Evolutionary conservation across 208 protist genomes (phyloP), one percentile per base, ranked within the genome.

Genomic region (Acanthamoeba royreba): DNA sequence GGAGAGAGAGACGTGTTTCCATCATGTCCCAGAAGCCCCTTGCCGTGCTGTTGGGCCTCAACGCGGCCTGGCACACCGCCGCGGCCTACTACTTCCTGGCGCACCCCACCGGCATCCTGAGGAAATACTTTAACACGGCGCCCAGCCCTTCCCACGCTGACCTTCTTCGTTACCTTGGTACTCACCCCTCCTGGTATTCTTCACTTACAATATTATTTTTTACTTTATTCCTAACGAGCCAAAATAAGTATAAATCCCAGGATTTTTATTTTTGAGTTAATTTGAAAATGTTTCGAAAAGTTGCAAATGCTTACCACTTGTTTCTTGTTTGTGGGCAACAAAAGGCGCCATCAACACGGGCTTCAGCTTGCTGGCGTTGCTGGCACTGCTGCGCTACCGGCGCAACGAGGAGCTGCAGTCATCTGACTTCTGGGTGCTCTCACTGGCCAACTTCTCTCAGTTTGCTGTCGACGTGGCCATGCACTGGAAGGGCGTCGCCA

Each of bases 361-460:
- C 15, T 49, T 61, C 43, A 58, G 45, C 45, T 58, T 87, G 77
- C 22, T 87, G 77, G 77, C 77, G 4, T 19, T 87, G 77, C 25
- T 87, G 45, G 42, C 77, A 1, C 47, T 87, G 1, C 13, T 55
- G 42, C 77, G 77, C 43, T 87, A 49, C 77, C n/a, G 42, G n/a
- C 25, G 25, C 43, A 40, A 42, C 42, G 45, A 46, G 43, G 77
- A 42, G 31, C 77, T 87, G 9, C 77, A 58, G 42, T 49, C 77
- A 7, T 42, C 2, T 46, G 77, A 87, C 77, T 58, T 61, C 77
- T 58, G 22, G 42, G 77, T 87, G 77, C 77, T 87, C 19, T 61
- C 77, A 35, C 43, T 61, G 77, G 77, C 77, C 42, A 87, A 87
- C 77, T 87, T 87, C 77, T 87, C 77, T 28, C 77, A 87, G 77